Percentiles rank a stretch among this genome's conserved stretches.
Conservation (phyloP, 2,329 filamentous ascomycete genomes). For the Zymoseptoria pseudotritici region DNA sequence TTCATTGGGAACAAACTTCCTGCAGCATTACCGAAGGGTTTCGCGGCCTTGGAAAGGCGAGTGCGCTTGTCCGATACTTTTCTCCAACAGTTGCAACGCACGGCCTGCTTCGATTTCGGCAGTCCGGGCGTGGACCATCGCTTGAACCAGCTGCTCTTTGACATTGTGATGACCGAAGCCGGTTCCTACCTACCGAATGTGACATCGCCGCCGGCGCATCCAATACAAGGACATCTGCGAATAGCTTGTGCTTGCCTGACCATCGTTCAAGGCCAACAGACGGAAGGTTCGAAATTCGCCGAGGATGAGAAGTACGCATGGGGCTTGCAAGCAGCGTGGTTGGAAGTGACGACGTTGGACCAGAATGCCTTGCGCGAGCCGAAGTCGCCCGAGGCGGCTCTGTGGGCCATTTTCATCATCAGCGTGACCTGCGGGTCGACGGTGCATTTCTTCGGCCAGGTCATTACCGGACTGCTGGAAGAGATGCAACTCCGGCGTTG, state of each 20-base stretch:
- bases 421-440: conserved; percentile 27
- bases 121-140: conserved; percentile 25
- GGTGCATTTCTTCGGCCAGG: conserved; percentile 18
- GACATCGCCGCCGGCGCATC: conserved; percentile 16
- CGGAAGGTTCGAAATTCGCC: conserved; percentile 23
- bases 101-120: conserved; percentile 28
- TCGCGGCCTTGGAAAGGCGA: conserved; percentile 22
- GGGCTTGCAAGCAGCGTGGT: conserved; percentile 28
- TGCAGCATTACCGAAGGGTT: conserved; percentile 28
- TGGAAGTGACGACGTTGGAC: conserved; percentile 24
- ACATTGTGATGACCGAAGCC: conserved; percentile 24
- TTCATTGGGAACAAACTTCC: conserved; percentile 18
- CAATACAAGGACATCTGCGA: conserved; percentile 25
- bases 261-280: conserved; percentile 27
- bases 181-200: conserved; percentile 3
- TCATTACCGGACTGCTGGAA: conserved; percentile 18
- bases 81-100: conserved; percentile 24
- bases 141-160: conserved; percentile 26
- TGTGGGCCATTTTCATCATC: conserved; percentile 30
- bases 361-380: conserved; percentile 22
- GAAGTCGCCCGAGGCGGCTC: conserved; percentile 25
- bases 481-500: conserved; percentile 25
- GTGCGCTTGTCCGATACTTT: conserved; percentile 23
- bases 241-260: conserved; percentile 28
- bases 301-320: conserved; percentile 22